A percentile compares a stretch with the other conserved stretches of the same genome.
Evolutionary conservation across 345 rosid genomes (phyloP).

Genomic region (Populus simonii): DNA sequence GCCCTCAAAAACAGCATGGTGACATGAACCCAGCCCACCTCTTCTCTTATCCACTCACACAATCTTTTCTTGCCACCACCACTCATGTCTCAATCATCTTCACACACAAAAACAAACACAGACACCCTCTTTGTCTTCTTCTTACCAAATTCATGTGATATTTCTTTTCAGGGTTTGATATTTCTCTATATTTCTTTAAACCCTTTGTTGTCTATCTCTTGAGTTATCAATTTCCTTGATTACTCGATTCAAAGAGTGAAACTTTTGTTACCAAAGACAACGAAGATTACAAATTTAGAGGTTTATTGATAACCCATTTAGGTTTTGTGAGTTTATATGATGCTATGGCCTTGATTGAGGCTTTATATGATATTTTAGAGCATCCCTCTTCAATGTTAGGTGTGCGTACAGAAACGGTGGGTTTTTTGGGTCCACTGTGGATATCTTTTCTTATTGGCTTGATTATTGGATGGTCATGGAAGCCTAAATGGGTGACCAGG

Average conservation of each 20-base stretch:
- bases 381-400: conserved; percentile 22
- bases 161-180: background rate
- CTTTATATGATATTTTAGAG: background rate
- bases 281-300: background rate
- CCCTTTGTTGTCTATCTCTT: background rate
- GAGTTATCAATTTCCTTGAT: background rate
- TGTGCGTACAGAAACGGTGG: conserved; percentile 16
- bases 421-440: conserved; percentile 39
- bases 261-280: background rate
- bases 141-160: background rate
- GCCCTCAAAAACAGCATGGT: background rate
- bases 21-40: background rate
- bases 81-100: background rate
- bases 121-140: background rate
- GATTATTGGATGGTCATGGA: conserved; percentile 66
- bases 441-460: conserved; percentile 59
- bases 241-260: background rate
- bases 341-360: conserved; percentile 31
- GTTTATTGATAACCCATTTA: background rate
- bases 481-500: conserved; percentile 47
- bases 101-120: background rate
- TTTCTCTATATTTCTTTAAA: background rate
- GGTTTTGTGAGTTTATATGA: background rate
- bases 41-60: background rate
- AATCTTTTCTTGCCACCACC: background rate